A percentile compares a stretch with the other conserved stretches of the same genome.
These are phyloP conservation scores for Fusarium aywerte DNA, from an alignment of 2,329 filamentous ascomycete genomes.

Conservation along the genomic window DNA sequence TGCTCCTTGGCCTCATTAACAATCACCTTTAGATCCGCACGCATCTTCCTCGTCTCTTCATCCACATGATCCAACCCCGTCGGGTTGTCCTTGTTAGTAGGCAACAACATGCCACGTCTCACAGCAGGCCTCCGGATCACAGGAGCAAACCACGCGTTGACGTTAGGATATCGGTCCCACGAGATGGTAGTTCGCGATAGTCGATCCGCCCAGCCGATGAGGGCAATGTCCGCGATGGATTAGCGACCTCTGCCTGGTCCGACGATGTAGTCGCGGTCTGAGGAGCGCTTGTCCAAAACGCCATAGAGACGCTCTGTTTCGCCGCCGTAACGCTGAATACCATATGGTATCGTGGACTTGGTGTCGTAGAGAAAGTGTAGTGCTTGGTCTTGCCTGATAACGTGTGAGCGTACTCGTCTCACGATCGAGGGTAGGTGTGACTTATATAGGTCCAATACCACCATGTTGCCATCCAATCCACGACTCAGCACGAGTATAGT, in stretches of 20 bases:
- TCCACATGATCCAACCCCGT: slow-evolving; percentile 35
- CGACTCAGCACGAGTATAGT: slow-evolving; percentile 50
- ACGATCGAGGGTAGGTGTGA: no score
- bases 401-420: slow-evolving; percentile 18
- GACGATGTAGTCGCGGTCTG: slow-evolving; percentile 61
- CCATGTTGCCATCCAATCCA: slow-evolving; percentile 79
- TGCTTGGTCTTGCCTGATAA: slow-evolving; percentile 74
- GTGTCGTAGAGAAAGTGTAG: slow-evolving; percentile 75
- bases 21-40: slow-evolving; percentile 47
- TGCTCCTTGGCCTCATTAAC: slow-evolving; percentile 57
- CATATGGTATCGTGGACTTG: slow-evolving; percentile 76
- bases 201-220: slow-evolving; percentile 74
- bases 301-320: slow-evolving; percentile 80
- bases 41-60: slow-evolving; percentile 34
- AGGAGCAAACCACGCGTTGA: slow-evolving; percentile 79
- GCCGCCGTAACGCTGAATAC: slow-evolving; percentile 77
- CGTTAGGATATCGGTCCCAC: slow-evolving; percentile 70
- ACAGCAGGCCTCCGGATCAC: slow-evolving; percentile 74
- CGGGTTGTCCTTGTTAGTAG: slow-evolving; percentile 55
- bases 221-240: slow-evolving; percentile 77
- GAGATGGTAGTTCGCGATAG: slow-evolving; percentile 56
- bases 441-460: slow-evolving; percentile 72
- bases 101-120: slow-evolving; percentile 78
- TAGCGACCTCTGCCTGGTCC: slow-evolving; percentile 66
- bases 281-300: slow-evolving; percentile 74